phyloP scores from a whole-genome alignment of 306 rosid genomes.

The Crotalaria pallida region DNA sequence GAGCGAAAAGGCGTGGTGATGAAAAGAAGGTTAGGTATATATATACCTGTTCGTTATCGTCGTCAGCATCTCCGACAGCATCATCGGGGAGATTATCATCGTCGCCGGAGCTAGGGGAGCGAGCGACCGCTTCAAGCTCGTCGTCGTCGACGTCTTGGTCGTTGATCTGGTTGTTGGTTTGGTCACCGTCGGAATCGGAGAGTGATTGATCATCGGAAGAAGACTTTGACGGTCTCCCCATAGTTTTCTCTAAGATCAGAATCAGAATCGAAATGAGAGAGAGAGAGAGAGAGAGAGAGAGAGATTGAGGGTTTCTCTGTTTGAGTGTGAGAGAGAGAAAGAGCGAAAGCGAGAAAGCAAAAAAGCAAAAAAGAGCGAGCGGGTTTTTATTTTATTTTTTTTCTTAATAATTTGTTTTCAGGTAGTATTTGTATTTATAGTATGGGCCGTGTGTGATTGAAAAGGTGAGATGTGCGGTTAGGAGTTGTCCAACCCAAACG shows the following conservation, averaged over 20 bases:
- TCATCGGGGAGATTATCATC: slow-evolving; percentile 23
- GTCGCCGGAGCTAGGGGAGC: slow-evolving; percentile 67
- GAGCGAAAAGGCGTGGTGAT: background rate
- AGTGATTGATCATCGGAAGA: slow-evolving; percentile 55
- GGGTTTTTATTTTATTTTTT: too few relatives aligned
- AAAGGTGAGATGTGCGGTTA: too few relatives aligned
- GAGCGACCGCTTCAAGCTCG: slow-evolving; percentile 88
- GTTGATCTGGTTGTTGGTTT: slow-evolving; percentile 57
- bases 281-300: background rate
- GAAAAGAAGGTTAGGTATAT: background rate
- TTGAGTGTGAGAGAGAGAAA: too few relatives aligned
- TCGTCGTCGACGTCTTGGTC: slow-evolving; percentile 83
- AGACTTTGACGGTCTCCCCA: slow-evolving; percentile 67
- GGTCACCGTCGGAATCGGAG: slow-evolving; percentile 38
- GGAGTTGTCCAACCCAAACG: too few relatives aligned
- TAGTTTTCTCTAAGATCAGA: slow-evolving; percentile 41
- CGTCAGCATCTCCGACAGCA: slow-evolving; percentile 27
- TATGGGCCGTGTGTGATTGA: too few relatives aligned
- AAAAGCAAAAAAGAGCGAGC: too few relatives aligned
- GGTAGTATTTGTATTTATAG: too few relatives aligned
- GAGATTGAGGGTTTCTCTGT: too few relatives aligned
- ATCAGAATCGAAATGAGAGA: slow-evolving; percentile 36
- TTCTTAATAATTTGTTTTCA: too few relatives aligned
- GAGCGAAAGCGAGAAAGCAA: too few relatives aligned
- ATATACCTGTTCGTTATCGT: slow-evolving; percentile 59